These are phyloP conservation scores for Leccinellum rugosiceps DNA, from an alignment of 768 basidiomycete genomes.

Conservation along the genomic window DNA sequence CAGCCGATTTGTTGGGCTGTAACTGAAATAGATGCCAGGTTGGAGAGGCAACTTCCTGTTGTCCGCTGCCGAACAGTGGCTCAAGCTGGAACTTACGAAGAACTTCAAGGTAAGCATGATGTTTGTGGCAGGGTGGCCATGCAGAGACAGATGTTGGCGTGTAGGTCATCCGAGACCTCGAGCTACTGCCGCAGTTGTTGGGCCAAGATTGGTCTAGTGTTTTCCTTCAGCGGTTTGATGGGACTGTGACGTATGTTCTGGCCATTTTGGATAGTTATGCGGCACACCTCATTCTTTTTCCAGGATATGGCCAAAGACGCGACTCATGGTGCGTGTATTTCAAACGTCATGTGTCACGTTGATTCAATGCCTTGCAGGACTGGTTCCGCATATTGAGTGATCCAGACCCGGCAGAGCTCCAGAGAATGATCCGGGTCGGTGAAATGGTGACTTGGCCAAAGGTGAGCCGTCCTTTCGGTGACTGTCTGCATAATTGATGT, in stretches of 20 bases:
- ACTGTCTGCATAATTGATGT: constrained; percentile 9
- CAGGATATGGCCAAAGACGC: constrained; percentile 84
- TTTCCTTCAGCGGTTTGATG: constrained; percentile 92
- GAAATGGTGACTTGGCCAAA: constrained; percentile 97
- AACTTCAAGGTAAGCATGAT: constrained; percentile 70
- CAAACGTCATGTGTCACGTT: neutral
- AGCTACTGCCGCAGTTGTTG: constrained; percentile 87
- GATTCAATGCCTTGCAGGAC: constrained; percentile 46
- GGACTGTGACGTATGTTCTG: constrained; percentile 71
- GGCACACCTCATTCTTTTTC: constrained; percentile 24
- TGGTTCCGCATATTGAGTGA: constrained; percentile 84
- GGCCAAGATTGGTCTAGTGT: constrained; percentile 97
- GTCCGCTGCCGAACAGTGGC: constrained; percentile 90
- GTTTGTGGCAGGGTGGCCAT: neutral
- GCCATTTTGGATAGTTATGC: constrained; percentile 5
- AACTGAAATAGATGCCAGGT: constrained; percentile 39
- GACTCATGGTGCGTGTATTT: constrained; percentile 52
- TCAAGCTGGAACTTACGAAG: constrained; percentile 94
- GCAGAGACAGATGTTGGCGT: neutral
- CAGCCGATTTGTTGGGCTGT: neutral
- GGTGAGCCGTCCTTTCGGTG: constrained; percentile 39
- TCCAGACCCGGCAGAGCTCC: constrained; percentile 75
- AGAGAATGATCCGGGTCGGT: constrained; percentile 84
- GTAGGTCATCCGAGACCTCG: constrained; percentile 89
- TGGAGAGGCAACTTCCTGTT: constrained; percentile 96